Evolutionary conservation across 352 stramenopile genomes (phyloP).

Genomic region (Pythium phragmiticola): DNA sequence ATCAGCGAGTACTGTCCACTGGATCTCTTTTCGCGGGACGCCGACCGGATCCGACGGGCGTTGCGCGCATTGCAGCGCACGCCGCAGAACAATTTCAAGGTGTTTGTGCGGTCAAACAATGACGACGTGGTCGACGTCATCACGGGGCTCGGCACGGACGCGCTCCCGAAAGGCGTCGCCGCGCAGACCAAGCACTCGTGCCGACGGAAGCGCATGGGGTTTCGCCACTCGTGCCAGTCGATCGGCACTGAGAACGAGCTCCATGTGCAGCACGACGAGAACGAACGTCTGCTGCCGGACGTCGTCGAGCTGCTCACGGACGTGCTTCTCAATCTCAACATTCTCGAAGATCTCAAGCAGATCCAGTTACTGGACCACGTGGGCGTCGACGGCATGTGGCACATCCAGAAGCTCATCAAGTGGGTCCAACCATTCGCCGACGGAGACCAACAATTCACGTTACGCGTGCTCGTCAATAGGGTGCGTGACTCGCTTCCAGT

Average conservation of each 20-base stretch:
- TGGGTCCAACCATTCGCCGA: conserved; percentile 30
- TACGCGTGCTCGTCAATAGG: conserved; percentile 33
- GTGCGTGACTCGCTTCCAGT: not conserved
- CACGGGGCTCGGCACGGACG: conserved; percentile 64
- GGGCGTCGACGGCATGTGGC: conserved; percentile 75
- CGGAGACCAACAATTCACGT: not conserved
- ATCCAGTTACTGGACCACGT: conserved; percentile 84
- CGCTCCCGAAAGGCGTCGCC: conserved; percentile 61
- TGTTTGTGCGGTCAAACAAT: conserved; percentile 81
- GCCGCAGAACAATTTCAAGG: conserved; percentile 90
- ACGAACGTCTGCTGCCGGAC: conserved; percentile 51
- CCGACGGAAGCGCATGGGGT: conserved; percentile 71
- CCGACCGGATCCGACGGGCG: conserved; percentile 49
- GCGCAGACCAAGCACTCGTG: conserved; percentile 62
- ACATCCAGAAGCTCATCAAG: conserved; percentile 55
- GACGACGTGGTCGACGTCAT: conserved; percentile 81
- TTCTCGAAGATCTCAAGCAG: conserved; percentile 80
- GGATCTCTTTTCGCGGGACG: conserved; percentile 77
- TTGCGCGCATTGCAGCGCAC: conserved; percentile 69
- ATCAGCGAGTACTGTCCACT: conserved; percentile 84
- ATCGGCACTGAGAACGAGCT: conserved; percentile 60
- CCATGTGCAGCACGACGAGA: conserved; percentile 8
- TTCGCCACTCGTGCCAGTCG: conserved; percentile 70
- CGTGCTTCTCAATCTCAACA: conserved; percentile 64
- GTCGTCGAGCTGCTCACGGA: conserved; percentile 76